Percentiles rank a stretch among this genome's conserved stretches.
phyloP scores from a whole-genome alignment of 2,329 filamentous ascomycete species.

The Apiospora saccharicola region DNA sequence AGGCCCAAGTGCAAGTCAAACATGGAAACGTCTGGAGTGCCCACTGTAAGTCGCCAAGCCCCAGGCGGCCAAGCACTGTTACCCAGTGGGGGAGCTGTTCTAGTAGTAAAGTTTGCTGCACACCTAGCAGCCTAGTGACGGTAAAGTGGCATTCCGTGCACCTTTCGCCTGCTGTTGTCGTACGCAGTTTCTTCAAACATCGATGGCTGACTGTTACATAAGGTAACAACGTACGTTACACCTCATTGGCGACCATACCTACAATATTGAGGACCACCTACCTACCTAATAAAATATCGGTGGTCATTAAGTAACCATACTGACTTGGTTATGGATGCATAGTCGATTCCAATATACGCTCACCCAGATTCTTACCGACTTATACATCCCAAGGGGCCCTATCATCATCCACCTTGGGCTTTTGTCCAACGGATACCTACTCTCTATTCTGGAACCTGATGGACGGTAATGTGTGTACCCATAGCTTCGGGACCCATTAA shows the following conservation, averaged over 20 bases:
- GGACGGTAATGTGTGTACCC: slow-evolving; percentile 19
- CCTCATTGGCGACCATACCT: background rate
- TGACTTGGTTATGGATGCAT: background rate
- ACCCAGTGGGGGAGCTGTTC: background rate
- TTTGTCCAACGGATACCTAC: background rate
- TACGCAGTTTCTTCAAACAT: background rate
- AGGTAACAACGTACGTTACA: background rate
- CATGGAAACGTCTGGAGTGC: slow-evolving; percentile 15
- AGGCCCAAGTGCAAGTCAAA: slow-evolving; percentile 18
- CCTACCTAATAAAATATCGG: background rate
- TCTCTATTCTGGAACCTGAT: slow-evolving; percentile 4
- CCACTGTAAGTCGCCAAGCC: slow-evolving; percentile 16
- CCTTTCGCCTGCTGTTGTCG: background rate
- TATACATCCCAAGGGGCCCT: background rate
- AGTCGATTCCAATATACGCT: background rate
- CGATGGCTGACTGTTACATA: background rate
- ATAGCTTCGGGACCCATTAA: slow-evolving; percentile 19
- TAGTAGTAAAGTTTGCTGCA: slow-evolving; percentile 19
- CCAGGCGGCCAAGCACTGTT: background rate
- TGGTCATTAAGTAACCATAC: background rate
- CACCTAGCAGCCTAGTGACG: background rate
- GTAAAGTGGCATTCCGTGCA: slow-evolving; percentile 18
- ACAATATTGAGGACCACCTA: background rate
- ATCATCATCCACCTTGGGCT: slow-evolving; percentile 1
- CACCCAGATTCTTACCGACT: background rate